A percentile compares a stretch with the other conserved stretches of the same genome.
phyloP scores from a whole-genome alignment of 2,329 filamentous ascomycete genomes.

The Ceratocystis papillata region DNA sequence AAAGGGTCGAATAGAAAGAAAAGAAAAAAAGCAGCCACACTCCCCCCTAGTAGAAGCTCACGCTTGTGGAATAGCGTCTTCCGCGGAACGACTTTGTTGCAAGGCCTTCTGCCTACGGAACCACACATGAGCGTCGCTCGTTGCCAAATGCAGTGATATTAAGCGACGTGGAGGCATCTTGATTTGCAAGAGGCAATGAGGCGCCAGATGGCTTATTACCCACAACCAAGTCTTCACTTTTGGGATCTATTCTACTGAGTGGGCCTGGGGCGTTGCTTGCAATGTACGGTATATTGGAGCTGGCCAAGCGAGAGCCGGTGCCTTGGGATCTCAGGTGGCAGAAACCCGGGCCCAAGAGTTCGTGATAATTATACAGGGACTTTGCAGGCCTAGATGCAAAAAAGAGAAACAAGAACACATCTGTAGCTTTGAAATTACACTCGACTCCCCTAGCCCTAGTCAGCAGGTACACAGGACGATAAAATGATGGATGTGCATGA shows the following conservation, averaged over 20 bases:
- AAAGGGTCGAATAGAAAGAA: too few relatives aligned
- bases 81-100: neutral
- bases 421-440: neutral
- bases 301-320: slow-evolving; percentile 1
- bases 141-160: neutral
- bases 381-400: neutral
- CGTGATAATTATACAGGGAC: too few relatives aligned
- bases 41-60: neutral
- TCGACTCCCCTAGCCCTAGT: neutral
- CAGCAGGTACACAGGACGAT: neutral
- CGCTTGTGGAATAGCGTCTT: neutral
- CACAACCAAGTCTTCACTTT: neutral
- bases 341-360: neutral
- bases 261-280: neutral
- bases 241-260: neutral
- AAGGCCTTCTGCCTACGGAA: neutral
- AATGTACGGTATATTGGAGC: neutral
- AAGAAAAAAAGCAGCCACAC: neutral
- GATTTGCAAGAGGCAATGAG: neutral
- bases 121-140: neutral
- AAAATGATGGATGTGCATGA: neutral
- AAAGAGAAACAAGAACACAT: neutral
- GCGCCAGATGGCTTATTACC: slow-evolving; percentile 2
- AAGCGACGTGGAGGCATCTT: neutral
- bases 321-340: slow-evolving; percentile 9